Percentiles rank a stretch among this genome's conserved stretches.
phyloP scores from a whole-genome alignment of 768 basidiomycete genomes.

The Cyclocybe cylindracea region DNA sequence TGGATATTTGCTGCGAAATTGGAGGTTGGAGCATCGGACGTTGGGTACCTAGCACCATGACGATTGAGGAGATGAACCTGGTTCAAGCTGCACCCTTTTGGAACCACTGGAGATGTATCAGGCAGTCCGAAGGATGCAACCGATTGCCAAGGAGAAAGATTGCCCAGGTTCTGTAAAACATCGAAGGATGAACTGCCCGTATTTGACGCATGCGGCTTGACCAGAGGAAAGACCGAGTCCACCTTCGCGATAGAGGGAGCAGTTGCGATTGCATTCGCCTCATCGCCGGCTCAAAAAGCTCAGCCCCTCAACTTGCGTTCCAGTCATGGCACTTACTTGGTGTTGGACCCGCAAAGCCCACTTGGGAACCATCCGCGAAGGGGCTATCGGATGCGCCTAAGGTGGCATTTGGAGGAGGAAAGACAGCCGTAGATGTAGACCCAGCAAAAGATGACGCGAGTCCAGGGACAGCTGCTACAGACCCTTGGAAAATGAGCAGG shows the following conservation, averaged over 20 bases:
- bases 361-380: conserved; percentile 42
- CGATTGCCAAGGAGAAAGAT: conserved; percentile 52
- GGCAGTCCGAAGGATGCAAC: conserved; percentile 53
- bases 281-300: conserved; percentile 39
- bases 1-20: conserved; percentile 48
- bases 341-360: conserved; percentile 50
- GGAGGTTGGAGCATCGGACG: conserved; percentile 44
- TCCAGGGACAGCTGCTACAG: conserved; percentile 13
- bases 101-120: conserved; percentile 44
- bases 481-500: conserved; percentile 4
- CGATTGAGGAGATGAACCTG: conserved; percentile 65
- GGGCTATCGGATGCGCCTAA: conserved; percentile 34
- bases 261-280: conserved; percentile 39
- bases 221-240: conserved; percentile 40
- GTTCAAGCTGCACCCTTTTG: conserved; percentile 45
- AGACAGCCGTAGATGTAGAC: conserved; percentile 38
- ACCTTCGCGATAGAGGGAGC: conserved; percentile 40
- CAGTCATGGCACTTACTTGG: conserved; percentile 35
- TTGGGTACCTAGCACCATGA: conserved; percentile 68
- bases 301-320: background rate
- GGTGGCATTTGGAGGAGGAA: conserved; percentile 41
- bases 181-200: conserved; percentile 38
- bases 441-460: conserved; percentile 42
- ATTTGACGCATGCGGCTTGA: conserved; percentile 37
- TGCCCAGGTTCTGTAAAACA: conserved; percentile 46